A percentile compares a stretch with the other conserved stretches of the same genome.
phyloP scores from a whole-genome alignment of 768 basidiomycete genomes.

The Mrakia gelida region DNA sequence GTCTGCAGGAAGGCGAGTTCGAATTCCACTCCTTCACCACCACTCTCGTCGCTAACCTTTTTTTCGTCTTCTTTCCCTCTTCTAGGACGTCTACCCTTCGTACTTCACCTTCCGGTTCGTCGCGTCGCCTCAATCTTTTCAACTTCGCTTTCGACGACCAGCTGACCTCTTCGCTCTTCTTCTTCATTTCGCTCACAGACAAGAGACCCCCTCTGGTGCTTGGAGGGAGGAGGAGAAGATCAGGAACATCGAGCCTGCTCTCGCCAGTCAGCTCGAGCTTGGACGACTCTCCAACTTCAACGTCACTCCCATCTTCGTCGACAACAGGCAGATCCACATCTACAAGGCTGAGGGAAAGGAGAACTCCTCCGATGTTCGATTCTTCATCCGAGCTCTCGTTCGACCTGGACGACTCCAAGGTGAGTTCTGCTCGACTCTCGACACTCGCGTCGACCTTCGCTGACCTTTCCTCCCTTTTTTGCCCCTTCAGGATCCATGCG shows the following conservation, averaged over 20 bases:
- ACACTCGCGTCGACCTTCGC: background rate
- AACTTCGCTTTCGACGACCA: constrained; percentile 65
- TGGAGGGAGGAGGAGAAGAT: constrained; percentile 97
- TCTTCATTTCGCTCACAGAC: constrained; percentile 46
- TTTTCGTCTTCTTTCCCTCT: background rate
- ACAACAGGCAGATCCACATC: constrained; percentile 96
- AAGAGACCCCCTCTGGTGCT: constrained; percentile 52
- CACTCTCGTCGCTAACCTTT: background rate
- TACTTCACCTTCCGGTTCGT: constrained; percentile 69
- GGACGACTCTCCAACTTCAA: constrained; percentile 95
- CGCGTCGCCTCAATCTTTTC: background rate
- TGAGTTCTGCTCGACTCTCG: background rate
- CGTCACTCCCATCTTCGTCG: constrained; percentile 89
- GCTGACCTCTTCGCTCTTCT: constrained; percentile 73
- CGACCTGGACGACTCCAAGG: constrained; percentile 83
- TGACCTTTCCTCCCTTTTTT: background rate
- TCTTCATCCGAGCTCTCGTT: constrained; percentile 94
- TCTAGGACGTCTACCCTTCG: constrained; percentile 73
- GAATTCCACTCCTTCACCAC: background rate
- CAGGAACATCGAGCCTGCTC: constrained; percentile 95
- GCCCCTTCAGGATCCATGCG: constrained; percentile 65
- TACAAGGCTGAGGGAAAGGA: constrained; percentile 93
- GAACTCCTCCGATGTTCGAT: constrained; percentile 95
- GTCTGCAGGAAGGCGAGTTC: constrained; percentile 64
- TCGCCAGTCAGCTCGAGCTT: constrained; percentile 96